Evolutionary conservation across 257 asterid species (phyloP).

Genomic region (Solanum corneliomulleri): DNA sequence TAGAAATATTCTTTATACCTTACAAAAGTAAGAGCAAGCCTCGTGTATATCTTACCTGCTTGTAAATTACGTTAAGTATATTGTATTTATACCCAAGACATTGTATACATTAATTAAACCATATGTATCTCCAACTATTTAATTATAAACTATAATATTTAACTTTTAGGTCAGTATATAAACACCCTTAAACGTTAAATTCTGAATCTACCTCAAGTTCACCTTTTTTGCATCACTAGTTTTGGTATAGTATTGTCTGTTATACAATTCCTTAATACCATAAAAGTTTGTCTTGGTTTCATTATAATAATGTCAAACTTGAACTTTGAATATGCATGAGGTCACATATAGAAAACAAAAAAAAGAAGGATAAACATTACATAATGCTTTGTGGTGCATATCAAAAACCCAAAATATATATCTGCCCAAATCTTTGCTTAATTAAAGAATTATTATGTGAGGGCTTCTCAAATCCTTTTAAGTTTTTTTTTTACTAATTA

Average conservation of each 20-base stretch:
- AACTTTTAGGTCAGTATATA: not conserved
- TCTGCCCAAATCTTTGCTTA: not conserved
- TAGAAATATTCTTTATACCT: not conserved
- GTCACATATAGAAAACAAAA: not conserved
- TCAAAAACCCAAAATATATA: not conserved
- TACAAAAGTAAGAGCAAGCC: not conserved
- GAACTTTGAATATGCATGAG: not conserved
- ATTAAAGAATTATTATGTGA: not conserved
- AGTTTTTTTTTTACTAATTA: too few relatives aligned
- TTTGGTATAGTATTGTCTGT: conserved; percentile 1
- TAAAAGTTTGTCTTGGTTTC: not conserved
- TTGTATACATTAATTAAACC: not conserved
- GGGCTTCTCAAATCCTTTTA: not conserved
- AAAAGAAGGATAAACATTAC: not conserved
- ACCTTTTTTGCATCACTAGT: conserved; percentile 6
- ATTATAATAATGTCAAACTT: not conserved
- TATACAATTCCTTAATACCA: not conserved
- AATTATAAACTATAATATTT: not conserved
- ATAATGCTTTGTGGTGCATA: not conserved
- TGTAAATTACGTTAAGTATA: not conserved
- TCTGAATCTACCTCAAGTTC: not conserved
- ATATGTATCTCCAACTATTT: not conserved
- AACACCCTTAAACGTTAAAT: not conserved
- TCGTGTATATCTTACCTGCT: not conserved
- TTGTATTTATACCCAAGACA: not conserved